phyloP scores from a whole-genome alignment of 2,329 filamentous ascomycete genomes.

The Fusarium odoratissimum region DNA sequence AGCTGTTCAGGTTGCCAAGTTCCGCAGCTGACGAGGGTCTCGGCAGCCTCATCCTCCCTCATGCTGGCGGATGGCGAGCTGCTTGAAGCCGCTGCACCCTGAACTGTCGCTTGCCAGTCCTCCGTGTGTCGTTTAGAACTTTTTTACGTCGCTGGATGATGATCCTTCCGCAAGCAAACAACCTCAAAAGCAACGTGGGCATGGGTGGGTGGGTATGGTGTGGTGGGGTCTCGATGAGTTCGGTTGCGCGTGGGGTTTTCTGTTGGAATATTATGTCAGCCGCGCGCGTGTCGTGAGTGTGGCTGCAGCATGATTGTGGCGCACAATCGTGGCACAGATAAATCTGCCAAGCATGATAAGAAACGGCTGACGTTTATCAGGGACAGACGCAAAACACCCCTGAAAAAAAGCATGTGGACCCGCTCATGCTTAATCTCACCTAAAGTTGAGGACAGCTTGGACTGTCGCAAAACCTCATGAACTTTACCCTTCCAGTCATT shows the following conservation, averaged over 20 bases:
- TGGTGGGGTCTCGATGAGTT: constrained; percentile 8
- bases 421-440: constrained; percentile 32
- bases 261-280: not conserved
- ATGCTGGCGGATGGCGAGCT: not conserved
- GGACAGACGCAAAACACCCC: constrained; percentile 30
- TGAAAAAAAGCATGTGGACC: constrained; percentile 36
- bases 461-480: constrained; percentile 41
- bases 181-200: constrained; percentile 29
- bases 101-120: constrained; percentile 1
- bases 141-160: constrained; percentile 8
- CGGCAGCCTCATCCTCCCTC: not conserved
- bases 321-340: not conserved
- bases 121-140: not conserved
- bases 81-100: not conserved
- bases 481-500: constrained; percentile 23
- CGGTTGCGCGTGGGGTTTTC: constrained; percentile 7
- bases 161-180: constrained; percentile 27
- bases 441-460: constrained; percentile 41
- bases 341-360: not conserved
- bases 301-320: constrained; percentile 4
- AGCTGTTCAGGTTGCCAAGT: constrained; percentile 4
- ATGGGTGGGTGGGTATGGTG: constrained; percentile 17
- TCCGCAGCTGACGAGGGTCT: not conserved
- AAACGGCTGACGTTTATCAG: constrained; percentile 18
- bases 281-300: not conserved